Percentiles rank a stretch among this genome's conserved stretches.
phyloP scores from a whole-genome alignment of 495 filamentous ascomycete species.

The Cenococcum geophilum region DNA sequence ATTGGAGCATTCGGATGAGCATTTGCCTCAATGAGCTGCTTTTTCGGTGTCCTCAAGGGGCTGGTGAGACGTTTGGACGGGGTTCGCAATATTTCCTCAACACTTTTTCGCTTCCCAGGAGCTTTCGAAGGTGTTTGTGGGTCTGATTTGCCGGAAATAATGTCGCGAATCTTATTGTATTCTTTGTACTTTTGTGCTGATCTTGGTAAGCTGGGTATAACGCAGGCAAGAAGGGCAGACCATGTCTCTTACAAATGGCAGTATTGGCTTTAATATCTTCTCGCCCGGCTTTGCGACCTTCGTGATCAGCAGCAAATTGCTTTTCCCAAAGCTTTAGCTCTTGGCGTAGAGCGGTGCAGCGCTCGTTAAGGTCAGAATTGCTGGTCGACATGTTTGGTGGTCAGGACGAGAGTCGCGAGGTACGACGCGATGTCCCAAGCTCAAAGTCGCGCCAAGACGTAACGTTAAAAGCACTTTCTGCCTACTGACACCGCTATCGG shows the following conservation, averaged over 20 bases:
- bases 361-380: conserved; percentile 14
- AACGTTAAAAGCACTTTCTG: background rate
- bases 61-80: conserved; percentile 24
- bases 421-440: conserved; percentile 1
- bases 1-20: background rate
- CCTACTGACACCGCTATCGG: conserved; percentile 4
- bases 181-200: conserved; percentile 85
- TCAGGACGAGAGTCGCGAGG: conserved; percentile 13
- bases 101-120: conserved; percentile 30
- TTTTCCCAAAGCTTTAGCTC: conserved; percentile 87
- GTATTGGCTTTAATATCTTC: conserved; percentile 82
- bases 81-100: conserved; percentile 11
- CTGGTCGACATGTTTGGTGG: conserved; percentile 12
- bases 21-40: conserved; percentile 23
- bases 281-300: conserved; percentile 69
- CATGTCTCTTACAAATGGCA: conserved; percentile 59
- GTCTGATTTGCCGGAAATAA: conserved; percentile 46
- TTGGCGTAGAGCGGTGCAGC: conserved; percentile 47
- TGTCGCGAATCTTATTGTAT: conserved; percentile 67
- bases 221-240: background rate
- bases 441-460: background rate
- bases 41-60: conserved; percentile 42
- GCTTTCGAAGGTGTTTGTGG: conserved; percentile 37
- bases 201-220: conserved; percentile 4
- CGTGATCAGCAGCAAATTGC: conserved; percentile 61